Percentiles rank a stretch among this genome's conserved stretches.
phyloP scores from a whole-genome alignment of 2,329 filamentous ascomycete species.

The Tetracladium maxilliforme region DNA sequence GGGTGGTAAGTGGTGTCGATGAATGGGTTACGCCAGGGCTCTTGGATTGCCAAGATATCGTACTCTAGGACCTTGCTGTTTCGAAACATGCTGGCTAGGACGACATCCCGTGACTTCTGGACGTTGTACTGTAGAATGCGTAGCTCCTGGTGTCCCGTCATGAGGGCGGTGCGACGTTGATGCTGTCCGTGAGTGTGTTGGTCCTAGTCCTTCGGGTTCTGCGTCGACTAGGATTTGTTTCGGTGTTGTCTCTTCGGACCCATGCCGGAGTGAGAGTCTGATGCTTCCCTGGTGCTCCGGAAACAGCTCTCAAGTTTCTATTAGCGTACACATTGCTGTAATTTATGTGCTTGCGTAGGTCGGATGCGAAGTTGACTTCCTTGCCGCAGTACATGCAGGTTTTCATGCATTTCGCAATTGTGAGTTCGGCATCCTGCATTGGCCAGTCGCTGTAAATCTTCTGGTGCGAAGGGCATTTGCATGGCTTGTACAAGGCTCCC shows the following conservation, averaged over 20 bases:
- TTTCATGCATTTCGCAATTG: slow-evolving; percentile 7
- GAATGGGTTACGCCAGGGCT: slow-evolving; percentile 10
- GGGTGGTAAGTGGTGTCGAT: slow-evolving; percentile 10
- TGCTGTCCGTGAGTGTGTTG: slow-evolving; percentile 3
- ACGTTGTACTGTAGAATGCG: slow-evolving; percentile 13
- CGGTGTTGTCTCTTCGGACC: slow-evolving; percentile 3
- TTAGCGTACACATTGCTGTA: too few relatives aligned
- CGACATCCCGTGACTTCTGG: slow-evolving; percentile 8
- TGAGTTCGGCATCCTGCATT: slow-evolving; percentile 7
- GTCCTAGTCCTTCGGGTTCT: slow-evolving; percentile 1
- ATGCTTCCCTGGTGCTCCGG: slow-evolving; percentile 2
- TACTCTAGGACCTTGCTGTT: slow-evolving; percentile 7
- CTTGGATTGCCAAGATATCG: slow-evolving; percentile 11
- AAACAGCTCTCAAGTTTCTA: too few relatives aligned
- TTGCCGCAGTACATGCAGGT: slow-evolving; percentile 8
- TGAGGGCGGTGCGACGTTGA: slow-evolving; percentile 2
- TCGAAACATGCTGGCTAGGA: slow-evolving; percentile 9
- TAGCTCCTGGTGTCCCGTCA: slow-evolving; percentile 6
- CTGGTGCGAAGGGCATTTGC: slow-evolving; percentile 6
- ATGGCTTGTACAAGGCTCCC: slow-evolving; percentile 6
- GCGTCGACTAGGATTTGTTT: too few relatives aligned
- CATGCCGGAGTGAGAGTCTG: slow-evolving; percentile 3
- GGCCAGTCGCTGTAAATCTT: slow-evolving; percentile 9
- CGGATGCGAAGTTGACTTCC: slow-evolving; percentile 3
- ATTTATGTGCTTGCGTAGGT: slow-evolving; percentile 7